Conservation (phyloP, 1,284 basidiomycete species). For the Cryptococcus sp. region DNA sequence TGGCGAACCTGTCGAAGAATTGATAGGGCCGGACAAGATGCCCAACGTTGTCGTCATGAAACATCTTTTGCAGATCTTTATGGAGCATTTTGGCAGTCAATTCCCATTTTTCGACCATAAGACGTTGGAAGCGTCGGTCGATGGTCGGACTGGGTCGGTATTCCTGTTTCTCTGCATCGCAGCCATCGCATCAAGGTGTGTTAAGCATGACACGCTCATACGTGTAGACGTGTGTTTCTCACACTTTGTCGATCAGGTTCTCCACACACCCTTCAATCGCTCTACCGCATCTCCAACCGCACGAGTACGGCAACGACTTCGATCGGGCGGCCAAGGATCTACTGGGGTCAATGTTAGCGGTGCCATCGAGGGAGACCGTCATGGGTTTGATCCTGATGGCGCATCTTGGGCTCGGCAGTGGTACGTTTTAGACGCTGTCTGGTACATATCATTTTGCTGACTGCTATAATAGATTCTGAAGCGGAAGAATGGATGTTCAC, state of each 20-base stretch:
- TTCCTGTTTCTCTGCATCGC: conserved; percentile 35
- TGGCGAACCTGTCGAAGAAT: conserved; percentile 5
- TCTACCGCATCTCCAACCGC: conserved; percentile 27
- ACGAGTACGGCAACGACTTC: conserved; percentile 38
- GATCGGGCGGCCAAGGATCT: conserved; percentile 30
- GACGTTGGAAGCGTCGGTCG: conserved; percentile 19
- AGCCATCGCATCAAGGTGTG: conserved; percentile 33
- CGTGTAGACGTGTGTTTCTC: neutral
- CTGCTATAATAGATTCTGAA: conserved; percentile 26
- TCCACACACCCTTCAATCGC: conserved; percentile 35
- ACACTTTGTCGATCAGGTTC: conserved; percentile 19
- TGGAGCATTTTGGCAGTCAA: conserved; percentile 34
- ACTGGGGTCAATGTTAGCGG: conserved; percentile 32
- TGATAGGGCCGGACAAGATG: conserved; percentile 23
- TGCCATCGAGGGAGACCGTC: conserved; percentile 37
- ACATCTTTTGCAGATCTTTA: conserved; percentile 34
- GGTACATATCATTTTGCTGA: neutral
- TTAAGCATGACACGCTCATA: neutral
- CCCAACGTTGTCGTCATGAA: conserved; percentile 25
- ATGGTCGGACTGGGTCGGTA: conserved; percentile 20
- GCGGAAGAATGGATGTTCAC: conserved; percentile 41
- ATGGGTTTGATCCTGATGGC: conserved; percentile 29
- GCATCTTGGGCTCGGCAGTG: conserved; percentile 34
- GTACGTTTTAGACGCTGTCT: conserved; percentile 9
- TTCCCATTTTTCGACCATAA: conserved; percentile 28